Percentiles rank a stretch among this genome's conserved stretches.
Conservation (phyloP, 1,139 yeast species). For the Insectozyma bohioensis region DNA sequence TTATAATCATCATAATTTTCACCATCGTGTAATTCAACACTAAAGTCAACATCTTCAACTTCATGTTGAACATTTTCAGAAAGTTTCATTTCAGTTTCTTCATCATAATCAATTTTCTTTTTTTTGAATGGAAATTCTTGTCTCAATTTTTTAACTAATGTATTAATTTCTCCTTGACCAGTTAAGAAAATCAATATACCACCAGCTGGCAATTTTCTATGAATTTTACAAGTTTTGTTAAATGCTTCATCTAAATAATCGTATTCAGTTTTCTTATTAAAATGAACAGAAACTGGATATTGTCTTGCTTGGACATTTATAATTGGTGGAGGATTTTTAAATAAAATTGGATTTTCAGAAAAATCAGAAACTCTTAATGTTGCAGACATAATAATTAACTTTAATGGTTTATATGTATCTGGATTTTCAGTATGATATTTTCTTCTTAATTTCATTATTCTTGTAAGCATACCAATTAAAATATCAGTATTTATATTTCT, state of each 20-base stretch:
- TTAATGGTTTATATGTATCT: slow-evolving; percentile 53
- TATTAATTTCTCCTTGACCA: slow-evolving; percentile 88
- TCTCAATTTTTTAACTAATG: slow-evolving; percentile 67
- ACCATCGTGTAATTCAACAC: slow-evolving; percentile 45
- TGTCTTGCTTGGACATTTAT: slow-evolving; percentile 93
- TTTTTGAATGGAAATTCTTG: slow-evolving; percentile 65
- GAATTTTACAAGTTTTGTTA: slow-evolving; percentile 83
- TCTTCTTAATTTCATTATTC: slow-evolving; percentile 78
- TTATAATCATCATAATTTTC: slow-evolving; percentile 17
- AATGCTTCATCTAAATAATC: slow-evolving; percentile 88
- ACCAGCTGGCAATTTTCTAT: slow-evolving; percentile 84
- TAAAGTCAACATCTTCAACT: slow-evolving; percentile 86
- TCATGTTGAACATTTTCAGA: slow-evolving; percentile 67
- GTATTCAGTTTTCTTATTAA: slow-evolving; percentile 72
- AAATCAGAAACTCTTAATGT: slow-evolving; percentile 92
- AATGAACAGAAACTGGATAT: slow-evolving; percentile 90
- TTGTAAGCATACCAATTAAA: slow-evolving; percentile 87
- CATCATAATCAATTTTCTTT: slow-evolving; percentile 22
- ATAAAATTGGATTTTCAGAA: slow-evolving; percentile 73
- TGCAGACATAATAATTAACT: slow-evolving; percentile 87
- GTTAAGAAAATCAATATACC: slow-evolving; percentile 90
- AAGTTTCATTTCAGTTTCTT: slow-evolving; percentile 48
- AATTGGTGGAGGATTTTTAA: slow-evolving; percentile 82
- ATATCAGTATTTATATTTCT: slow-evolving; percentile 95
- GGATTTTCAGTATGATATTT: slow-evolving; percentile 51